Evolutionary conservation across 345 rosid species (phyloP), one percentile per base, ranked within the genome.

Genomic region (Cardamine chenopodiifolia): DNA sequence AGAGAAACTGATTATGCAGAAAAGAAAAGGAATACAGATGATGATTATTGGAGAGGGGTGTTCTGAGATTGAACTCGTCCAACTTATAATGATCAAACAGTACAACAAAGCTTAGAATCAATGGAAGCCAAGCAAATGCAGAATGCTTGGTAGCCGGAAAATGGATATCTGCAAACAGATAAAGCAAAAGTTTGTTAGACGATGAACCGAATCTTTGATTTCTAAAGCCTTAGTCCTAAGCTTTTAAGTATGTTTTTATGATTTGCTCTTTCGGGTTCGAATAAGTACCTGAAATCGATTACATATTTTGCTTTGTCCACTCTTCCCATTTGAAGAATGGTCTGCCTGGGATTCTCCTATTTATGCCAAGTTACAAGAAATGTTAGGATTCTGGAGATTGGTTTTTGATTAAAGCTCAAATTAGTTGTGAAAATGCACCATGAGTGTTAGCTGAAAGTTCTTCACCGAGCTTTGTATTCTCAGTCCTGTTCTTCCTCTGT

Each of bases 51-150:
- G 58, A 32, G 34, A n/a, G 60, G 32, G 42, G 32, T 56, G 83
- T 82, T 86, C 83, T 71, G 86, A 85, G 89, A 79, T 83, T 82
- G 92, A 88, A 85, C 86, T 57, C 52, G 14, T 10, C 63, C 66
- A 22, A 28, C 10, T 53, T 29, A 39, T 70, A 47, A 39, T 39
- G 68, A 56, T 82, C 79, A 93, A 59, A 93, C 58, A 8, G 86
- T 71, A 83, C 98, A 94, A 63, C 98, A 94, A 17, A 91, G 90
- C 82, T 91, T 94, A 20, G 96, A 81, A 82, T 91, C 97, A 15
- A 94, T 86, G 42, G 98, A 89, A 80, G 96, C 93, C 83, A 91
- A 84, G 76, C 98, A 88, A 55, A 89, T 88, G 82, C 89, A 86
- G 81, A 93, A 87, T 50, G 97, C 90, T 70, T 89, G 96, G 78